Evolutionary conservation across 1,284 basidiomycete species (phyloP).

Genomic region (Takashimella koratensis): DNA sequence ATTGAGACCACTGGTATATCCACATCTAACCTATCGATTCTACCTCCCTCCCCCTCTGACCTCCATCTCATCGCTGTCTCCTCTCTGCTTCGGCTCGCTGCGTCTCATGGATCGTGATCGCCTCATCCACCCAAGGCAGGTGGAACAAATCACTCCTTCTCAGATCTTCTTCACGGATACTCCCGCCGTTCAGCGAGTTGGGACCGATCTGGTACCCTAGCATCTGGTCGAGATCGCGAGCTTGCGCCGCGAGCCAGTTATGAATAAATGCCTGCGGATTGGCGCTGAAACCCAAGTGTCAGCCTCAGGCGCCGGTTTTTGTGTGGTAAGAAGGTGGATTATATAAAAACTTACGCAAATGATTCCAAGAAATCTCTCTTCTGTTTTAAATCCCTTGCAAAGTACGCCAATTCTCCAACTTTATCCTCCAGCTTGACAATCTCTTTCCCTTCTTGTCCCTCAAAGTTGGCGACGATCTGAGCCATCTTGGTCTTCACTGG

Average conservation of each 20-base stretch:
- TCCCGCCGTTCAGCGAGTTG: slow-evolving; percentile 51
- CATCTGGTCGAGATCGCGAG: slow-evolving; percentile 80
- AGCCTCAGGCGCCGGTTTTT: background rate
- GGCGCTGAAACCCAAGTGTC: slow-evolving; percentile 28
- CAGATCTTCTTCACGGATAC: slow-evolving; percentile 79
- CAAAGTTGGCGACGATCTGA: slow-evolving; percentile 65
- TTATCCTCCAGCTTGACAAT: slow-evolving; percentile 81
- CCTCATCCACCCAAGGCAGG: slow-evolving; percentile 69
- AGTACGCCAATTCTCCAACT: slow-evolving; percentile 73
- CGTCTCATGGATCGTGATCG: slow-evolving; percentile 46
- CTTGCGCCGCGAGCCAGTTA: slow-evolving; percentile 85
- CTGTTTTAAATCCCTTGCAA: slow-evolving; percentile 75
- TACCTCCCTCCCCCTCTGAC: no score
- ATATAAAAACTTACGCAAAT: slow-evolving; percentile 57
- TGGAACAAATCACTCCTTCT: slow-evolving; percentile 83
- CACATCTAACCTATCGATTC: no score
- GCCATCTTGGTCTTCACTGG: slow-evolving; percentile 71
- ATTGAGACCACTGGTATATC: no score
- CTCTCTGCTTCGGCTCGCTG: slow-evolving; percentile 25
- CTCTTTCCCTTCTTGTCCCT: slow-evolving; percentile 61
- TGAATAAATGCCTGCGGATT: slow-evolving; percentile 65
- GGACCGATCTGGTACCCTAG: slow-evolving; percentile 73
- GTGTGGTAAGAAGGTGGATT: background rate
- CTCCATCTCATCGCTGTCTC: background rate
- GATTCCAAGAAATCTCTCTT: slow-evolving; percentile 81